Conservation (phyloP, 768 basidiomycete species). For the Mycena galopus region DNA sequence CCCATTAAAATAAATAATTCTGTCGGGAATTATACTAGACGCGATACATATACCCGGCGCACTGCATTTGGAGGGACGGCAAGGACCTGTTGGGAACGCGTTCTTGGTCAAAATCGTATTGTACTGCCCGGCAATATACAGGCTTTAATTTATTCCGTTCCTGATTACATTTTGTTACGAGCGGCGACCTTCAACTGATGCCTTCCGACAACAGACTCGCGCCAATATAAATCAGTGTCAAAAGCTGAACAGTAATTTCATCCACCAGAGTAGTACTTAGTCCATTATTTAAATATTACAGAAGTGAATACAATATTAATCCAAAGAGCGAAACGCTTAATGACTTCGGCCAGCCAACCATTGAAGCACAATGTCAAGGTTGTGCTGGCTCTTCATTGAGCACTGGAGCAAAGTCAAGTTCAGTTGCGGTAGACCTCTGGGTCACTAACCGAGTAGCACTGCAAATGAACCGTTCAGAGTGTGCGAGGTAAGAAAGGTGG, state of each 20-base stretch:
- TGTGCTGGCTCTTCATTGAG: constrained; percentile 97
- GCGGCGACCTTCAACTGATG: too few species aligned
- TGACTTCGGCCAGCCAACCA: constrained; percentile 88
- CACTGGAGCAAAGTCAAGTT: constrained; percentile 64
- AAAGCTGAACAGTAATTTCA: not conserved
- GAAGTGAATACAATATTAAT: constrained; percentile 23
- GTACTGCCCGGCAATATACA: too few species aligned
- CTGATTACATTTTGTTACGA: too few species aligned
- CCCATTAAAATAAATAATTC: constrained; percentile 15
- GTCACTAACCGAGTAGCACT: constrained; percentile 84
- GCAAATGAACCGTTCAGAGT: not conserved
- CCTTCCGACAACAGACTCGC: too few species aligned
- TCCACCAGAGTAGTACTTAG: not conserved
- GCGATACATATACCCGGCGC: not conserved
- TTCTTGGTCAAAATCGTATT: not conserved
- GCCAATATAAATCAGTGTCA: too few species aligned
- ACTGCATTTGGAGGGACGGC: not conserved
- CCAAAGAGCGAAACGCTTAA: constrained; percentile 45
- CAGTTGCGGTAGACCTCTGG: not conserved
- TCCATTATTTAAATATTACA: constrained; percentile 32
- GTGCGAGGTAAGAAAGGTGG: not conserved
- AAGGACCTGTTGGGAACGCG: not conserved
- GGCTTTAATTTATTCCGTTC: too few species aligned
- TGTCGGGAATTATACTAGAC: not conserved
- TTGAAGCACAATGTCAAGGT: constrained; percentile 90